These are phyloP conservation scores for Lactarius hengduanensis DNA, from an alignment of 768 basidiomycete species.

Conservation along the genomic window DNA sequence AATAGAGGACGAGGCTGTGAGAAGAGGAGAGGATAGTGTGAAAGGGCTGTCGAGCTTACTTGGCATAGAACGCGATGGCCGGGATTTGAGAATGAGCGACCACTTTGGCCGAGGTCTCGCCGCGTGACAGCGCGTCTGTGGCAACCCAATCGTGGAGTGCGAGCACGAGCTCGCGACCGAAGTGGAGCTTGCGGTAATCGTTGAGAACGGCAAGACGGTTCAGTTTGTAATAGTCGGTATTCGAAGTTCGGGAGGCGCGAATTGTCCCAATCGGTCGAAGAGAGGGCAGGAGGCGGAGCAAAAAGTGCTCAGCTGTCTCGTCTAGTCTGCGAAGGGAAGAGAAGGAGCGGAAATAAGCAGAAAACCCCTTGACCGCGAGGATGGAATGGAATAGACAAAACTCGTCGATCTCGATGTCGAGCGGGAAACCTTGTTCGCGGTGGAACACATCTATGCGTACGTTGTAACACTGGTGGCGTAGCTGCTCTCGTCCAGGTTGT, in stretches of 20 bases:
- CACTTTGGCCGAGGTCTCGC: conserved; percentile 42
- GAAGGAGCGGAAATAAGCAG: conserved; percentile 20
- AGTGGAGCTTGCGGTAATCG: conserved; percentile 57
- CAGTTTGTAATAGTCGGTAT: conserved; percentile 61
- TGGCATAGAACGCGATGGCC: conserved; percentile 72
- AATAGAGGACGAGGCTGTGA: conserved; percentile 31
- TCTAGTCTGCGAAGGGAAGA: conserved; percentile 50
- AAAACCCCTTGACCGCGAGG: conserved; percentile 3
- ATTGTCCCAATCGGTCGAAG: conserved; percentile 69
- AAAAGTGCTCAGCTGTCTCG: conserved; percentile 62
- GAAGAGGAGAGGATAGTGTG: conserved; percentile 25
- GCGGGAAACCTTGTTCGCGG: conserved; percentile 66
- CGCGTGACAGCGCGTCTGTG: conserved; percentile 37
- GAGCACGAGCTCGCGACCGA: conserved; percentile 66
- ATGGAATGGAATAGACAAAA: conserved; percentile 37
- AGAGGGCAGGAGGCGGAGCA: conserved; percentile 65
- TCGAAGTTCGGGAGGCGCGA: conserved; percentile 39
- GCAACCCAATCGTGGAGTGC: conserved; percentile 60
- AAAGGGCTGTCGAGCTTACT: conserved; percentile 47
- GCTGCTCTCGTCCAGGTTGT: conserved; percentile 40
- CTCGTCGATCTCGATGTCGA: conserved; percentile 77
- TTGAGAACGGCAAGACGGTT: conserved; percentile 67
- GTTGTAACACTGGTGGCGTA: conserved; percentile 65
- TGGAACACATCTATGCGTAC: conserved; percentile 62
- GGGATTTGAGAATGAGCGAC: conserved; percentile 70